Evolutionary conservation across 495 filamentous ascomycete genomes (phyloP), one percentile per base, ranked within the genome.

Genomic region (Xylaria palmicola): DNA sequence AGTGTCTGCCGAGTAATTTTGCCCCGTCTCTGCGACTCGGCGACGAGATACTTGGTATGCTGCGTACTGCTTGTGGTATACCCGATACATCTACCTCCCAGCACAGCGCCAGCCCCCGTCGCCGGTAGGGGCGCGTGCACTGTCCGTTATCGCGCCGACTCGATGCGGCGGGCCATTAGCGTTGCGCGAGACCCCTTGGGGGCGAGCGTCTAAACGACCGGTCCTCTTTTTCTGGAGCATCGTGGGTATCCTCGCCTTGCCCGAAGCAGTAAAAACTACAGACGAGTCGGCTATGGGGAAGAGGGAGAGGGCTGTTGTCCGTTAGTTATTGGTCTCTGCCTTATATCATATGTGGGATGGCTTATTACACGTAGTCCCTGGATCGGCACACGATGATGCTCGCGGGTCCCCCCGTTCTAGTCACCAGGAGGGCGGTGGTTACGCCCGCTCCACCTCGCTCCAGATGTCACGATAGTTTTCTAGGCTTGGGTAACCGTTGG

Each of bases 381-480:
- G 45, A 59, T 51, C 44, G 34, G 45, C 24, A 34, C 32, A 19
- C 41, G 17, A 41, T 39, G 32, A 19, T 22, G 17, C 55, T 24
- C 15, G 41, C 41, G 55, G 56, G 45, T 19, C 49, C 37, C 27
- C 36, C 57, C n/a, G n/a, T n/a, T n/a, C n/a, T 40, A 60, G 47
- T 40, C 36, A 48, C 47, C n/a, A n/a, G 17, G 37, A 52, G 29
- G 27, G 24, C 34, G 39, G 24, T 44, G 57, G 57, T 49, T 48
- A 60, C 26, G 47, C 47, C 30, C 49, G 45, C 48, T 54, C 59
- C 40, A 55, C 59, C 59, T 62, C 50, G 40, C 19, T 54, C 49
- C 30, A 55, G 24, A 36, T 45, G 50, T 62, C 59, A 62, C 59
- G 59, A 62, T 62, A 62, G 29, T 40, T 55, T 20, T 19, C 39